phyloP scores from a whole-genome alignment of 192 early-diverging fungal species.

The Pilaira anomala region DNA sequence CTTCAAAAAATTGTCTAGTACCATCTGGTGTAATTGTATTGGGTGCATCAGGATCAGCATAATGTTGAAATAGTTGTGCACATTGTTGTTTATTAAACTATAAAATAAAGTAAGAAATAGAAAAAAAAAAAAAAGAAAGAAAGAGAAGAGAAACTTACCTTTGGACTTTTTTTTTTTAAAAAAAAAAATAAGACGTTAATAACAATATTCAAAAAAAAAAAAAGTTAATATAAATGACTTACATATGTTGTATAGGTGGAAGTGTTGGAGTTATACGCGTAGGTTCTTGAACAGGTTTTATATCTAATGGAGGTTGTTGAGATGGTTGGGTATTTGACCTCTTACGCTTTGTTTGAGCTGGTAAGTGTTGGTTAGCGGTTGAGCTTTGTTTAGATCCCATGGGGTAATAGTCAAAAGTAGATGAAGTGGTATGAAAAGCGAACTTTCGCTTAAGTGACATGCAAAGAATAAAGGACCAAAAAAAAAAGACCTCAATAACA shows the following conservation, averaged over 20 bases:
- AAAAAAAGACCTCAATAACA: too few species aligned
- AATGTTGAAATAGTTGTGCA: slow-evolving; percentile 26
- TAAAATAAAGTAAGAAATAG: background rate
- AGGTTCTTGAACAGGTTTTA: background rate
- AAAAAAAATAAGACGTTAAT: background rate
- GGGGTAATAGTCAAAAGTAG: slow-evolving; percentile 18
- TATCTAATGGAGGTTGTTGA: background rate
- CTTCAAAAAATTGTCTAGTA: slow-evolving; percentile 27
- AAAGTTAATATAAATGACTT: background rate
- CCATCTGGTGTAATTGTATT: slow-evolving; percentile 30
- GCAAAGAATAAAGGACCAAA: background rate
- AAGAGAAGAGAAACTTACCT: slow-evolving; percentile 16
- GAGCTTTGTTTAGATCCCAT: slow-evolving; percentile 33
- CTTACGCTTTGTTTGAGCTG: slow-evolving; percentile 12
- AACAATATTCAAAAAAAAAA: background rate
- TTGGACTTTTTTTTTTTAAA: background rate
- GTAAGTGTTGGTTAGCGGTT: background rate
- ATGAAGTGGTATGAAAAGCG: slow-evolving; percentile 14
- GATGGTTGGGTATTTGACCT: slow-evolving; percentile 15
- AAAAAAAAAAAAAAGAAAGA: slow-evolving; percentile 11
- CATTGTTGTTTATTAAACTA: slow-evolving; percentile 26
- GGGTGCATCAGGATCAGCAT: slow-evolving; percentile 23
- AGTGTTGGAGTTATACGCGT: background rate
- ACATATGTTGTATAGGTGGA: background rate
- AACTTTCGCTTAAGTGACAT: slow-evolving; percentile 29